Evolutionary conservation across 345 rosid species (phyloP), one percentile per base, ranked within the genome.

Genomic region (Bruguiera parviflora): DNA sequence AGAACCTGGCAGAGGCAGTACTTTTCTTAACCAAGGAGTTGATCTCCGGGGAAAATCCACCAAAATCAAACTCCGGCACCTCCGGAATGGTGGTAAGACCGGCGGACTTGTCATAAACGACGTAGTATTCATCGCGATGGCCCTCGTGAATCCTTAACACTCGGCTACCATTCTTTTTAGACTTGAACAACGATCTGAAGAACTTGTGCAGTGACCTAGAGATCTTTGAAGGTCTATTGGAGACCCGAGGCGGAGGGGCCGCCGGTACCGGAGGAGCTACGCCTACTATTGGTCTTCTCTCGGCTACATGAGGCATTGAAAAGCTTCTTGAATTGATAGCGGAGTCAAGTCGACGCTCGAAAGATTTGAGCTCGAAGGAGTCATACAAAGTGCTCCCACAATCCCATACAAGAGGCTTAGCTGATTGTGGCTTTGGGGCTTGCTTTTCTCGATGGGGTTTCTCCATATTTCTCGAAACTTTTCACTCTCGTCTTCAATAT

Each of bases 1-100:
- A 20, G 70, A 89, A 84, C 67, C 98, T 81, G 70, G 82, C 95
- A 49, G 96, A 92, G 24, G 66, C 75, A 4, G 87, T 83, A 43
- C 49, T 8, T 79, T 74, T 89, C 31, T 82, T 72, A 8, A 65
- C 87, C 61, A 85, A 60, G 33, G 89, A 79, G 57, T 78, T 81
- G 43, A 79, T 77, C 74, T 86, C 92, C 51, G 91, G 88, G 16
- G 89, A 84, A 27, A 78, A 68, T 60, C 82, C 82, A 27, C 81
- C 85, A 24, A 83, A 74, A 31, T 84, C 91, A 5, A 83, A 78
- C 90, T 88, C 98, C 56, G 95, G 88, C 0, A 71, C 89, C 77
- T 92, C 96, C 8, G 92, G 96, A 15, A 92, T 92, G 25, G 98
- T 92, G 15, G 96, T 83, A 9, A 92, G 90, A 47, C 89, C 85